These are phyloP conservation scores for Candida nitratophila DNA, from an alignment of 805 yeast genomes.

Conservation along the genomic window DNA sequence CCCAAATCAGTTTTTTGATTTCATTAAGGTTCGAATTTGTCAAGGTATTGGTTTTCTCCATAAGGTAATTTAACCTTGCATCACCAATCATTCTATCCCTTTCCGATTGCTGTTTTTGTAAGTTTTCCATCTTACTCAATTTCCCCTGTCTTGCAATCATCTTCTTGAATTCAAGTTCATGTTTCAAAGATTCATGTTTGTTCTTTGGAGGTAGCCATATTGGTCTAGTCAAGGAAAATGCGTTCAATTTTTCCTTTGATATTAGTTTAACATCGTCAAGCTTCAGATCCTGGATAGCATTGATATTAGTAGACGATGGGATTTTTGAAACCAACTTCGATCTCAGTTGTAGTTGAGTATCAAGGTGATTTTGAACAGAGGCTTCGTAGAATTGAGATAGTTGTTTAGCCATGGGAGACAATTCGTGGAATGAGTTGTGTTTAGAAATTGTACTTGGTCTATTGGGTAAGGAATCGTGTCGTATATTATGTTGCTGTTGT, in stretches of 20 bases:
- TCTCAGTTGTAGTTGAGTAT: constrained; percentile 30
- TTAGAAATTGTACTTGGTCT: constrained; percentile 15
- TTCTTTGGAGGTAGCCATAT: constrained; percentile 66
- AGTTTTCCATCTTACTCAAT: constrained; percentile 22
- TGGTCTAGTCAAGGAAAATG: constrained; percentile 58
- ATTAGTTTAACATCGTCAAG: constrained; percentile 55
- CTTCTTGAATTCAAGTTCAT: constrained; percentile 45
- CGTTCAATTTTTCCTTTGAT: constrained; percentile 51
- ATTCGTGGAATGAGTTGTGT: constrained; percentile 18
- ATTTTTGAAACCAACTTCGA: constrained; percentile 26
- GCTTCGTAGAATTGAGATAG: constrained; percentile 34
- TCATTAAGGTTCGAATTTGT: constrained; percentile 23
- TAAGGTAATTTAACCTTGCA: constrained; percentile 25
- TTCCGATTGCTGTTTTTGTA: constrained; percentile 26
- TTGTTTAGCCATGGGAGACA: constrained; percentile 31
- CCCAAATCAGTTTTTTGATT: constrained; percentile 27
- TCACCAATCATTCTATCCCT: constrained; percentile 24
- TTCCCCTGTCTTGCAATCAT: constrained; percentile 27
- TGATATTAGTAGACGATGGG: constrained; percentile 29
- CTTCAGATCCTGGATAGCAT: constrained; percentile 28
- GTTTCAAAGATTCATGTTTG: constrained; percentile 42
- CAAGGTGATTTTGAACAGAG: constrained; percentile 28
- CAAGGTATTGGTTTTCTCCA: constrained; percentile 15
- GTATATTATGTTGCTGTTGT: background rate
- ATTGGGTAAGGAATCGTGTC: too few species aligned